Conservation (phyloP, 345 rosid genomes). For the Euphorbia pulcherrima region DNA sequence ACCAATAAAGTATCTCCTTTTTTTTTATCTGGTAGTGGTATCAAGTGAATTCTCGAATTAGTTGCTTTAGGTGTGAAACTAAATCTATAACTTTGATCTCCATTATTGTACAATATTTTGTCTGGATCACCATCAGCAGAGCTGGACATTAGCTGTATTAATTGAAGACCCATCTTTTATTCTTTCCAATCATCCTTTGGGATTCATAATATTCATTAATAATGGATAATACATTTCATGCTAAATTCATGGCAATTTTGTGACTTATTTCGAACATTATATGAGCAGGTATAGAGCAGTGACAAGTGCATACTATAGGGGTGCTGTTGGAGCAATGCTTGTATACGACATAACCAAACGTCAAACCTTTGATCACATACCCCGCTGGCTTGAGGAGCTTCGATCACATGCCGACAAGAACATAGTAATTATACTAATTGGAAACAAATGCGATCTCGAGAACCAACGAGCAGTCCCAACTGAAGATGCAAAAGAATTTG, state of each 20-base stretch:
- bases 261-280: slow-evolving; percentile 2
- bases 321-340: slow-evolving; percentile 86
- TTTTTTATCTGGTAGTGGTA: neutral
- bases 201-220: neutral
- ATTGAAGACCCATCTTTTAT: neutral
- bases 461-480: slow-evolving; percentile 57
- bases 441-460: slow-evolving; percentile 73
- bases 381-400: slow-evolving; percentile 79
- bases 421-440: slow-evolving; percentile 67
- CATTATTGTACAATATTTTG: neutral
- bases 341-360: slow-evolving; percentile 71
- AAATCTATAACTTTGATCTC: no score
- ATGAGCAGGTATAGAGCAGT: slow-evolving; percentile 69
- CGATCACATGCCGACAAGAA: slow-evolving; percentile 78
- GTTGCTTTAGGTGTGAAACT: neutral
- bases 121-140: neutral
- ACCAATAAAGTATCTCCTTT: neutral
- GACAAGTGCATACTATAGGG: slow-evolving; percentile 81
- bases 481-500: slow-evolving; percentile 73
- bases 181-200: neutral
- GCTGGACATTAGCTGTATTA: neutral
- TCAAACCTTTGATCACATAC: slow-evolving; percentile 75
- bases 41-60: no score
- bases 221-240: neutral
- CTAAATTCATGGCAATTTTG: neutral